Evolutionary conservation across 1,139 yeast species (phyloP), one percentile per base, ranked within the genome.

Genomic region (Saccharomycopsis crataegensis): DNA sequence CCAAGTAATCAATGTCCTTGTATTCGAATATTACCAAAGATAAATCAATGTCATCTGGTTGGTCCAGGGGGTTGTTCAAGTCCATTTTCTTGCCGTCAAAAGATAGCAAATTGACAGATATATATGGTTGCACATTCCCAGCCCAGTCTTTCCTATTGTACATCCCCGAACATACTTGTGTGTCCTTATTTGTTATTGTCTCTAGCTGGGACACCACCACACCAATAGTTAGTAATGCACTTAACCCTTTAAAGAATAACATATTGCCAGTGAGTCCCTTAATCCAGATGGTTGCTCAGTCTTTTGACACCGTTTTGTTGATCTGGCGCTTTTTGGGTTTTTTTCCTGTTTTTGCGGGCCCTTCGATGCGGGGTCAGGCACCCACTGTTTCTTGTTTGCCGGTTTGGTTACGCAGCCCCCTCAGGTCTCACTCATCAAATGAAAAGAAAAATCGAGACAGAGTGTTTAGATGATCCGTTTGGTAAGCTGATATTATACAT

Each of bases 101-200:
- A 45, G 71, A 68, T 51, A 74, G 70, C 55, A 86, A 67, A 46
- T 73, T 72, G 51, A 85, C 71, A 8, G 75, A 73, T 55, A 86
- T 82, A 61, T 76, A 82, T 8, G 94, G 91, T 56, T 76, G 79
- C 11, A 70, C 67, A 42, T 78, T 75, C 45, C 98, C 98, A 50
- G 89, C 86, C 93, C 96, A 88, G 65, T 91, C 96, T 50, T 80
- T 76, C 62, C 83, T 85, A 53, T 93, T 79, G 69, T 91, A 93
- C 79, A 93, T 82, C 43, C 99, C 99, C 9, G 91, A 78, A 68
- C 99, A 93, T 34, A 80, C 80, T 64, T 87, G 94, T 22, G 84
- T 74, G 50, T 68, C 62, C 8, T 67, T 66, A 14, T 76, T 68
- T 51, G 78, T 76, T 59, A 86, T 72, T 33, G 63, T 62, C 51